Base-by-base conservation (phyloP, 805 yeast species). In the Myxozyma neglecta region DNA sequence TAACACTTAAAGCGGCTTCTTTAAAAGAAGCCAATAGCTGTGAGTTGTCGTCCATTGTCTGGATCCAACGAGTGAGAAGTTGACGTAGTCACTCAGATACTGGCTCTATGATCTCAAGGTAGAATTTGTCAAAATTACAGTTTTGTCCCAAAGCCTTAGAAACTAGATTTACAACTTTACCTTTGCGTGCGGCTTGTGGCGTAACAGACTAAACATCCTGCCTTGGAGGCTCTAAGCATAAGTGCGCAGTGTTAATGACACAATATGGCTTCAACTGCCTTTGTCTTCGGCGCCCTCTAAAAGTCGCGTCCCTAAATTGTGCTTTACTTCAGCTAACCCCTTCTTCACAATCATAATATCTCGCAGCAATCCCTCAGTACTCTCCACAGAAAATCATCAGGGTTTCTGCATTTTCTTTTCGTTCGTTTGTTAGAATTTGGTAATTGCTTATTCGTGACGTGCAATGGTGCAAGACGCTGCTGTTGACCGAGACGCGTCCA, bases 1-100 rank as follows among this genome's bases (percentile, higher is more conserved):
- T 87, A 34, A 87, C 88, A 6, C 88, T 81, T 58, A 85, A 81
- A 34, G 91, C 91, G 6, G 91, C 91, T 58, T 79, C 79, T 71
- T 84, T 86, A 74, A 87, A 87, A 70, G 86, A 87, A n/a, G 76
- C 73, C 0, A 85, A 79, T 35, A 87, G 76, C 50, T 86, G 87
- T 47, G 73, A 75, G 61, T 80, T 82, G 50, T 85, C 74, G 50
- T 85, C 74, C 35, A 37, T 46, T 10, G 20, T 14, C 46, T 39
- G 29, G 29, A 24, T 24, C 29, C 29, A 24, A 24, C 29, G 5
- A 24, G 29, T 24, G 29, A 24, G 29, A 24, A 24, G 29, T 24
- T 5, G 29, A 24, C 29, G 29, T 24, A 24, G 29, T 24, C 29
- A 24, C 29, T 24, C 29, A 24, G 29, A 24, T 24, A 24, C 4